Evolutionary conservation across 2,329 filamentous ascomycete genomes (phyloP), one percentile per base, ranked within the genome.

Genomic region (Tolypocladium ophioglossoides): DNA sequence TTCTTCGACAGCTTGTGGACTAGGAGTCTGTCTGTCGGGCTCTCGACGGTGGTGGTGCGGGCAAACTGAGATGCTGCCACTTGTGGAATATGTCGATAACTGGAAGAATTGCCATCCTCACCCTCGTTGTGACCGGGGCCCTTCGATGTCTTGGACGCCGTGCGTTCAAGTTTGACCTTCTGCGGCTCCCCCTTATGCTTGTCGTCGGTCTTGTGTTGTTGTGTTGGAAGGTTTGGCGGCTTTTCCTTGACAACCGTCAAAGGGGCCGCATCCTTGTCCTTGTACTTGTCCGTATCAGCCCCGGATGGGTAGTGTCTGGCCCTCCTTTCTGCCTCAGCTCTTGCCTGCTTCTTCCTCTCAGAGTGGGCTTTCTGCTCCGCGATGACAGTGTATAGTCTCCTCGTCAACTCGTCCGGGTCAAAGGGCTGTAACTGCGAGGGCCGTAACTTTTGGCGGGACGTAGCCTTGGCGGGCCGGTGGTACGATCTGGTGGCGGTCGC

Each of bases 41-140:
- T 61, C 22, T 74, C 72, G 18, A 72, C 68, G 1, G 78, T 80
- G 0, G 79, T 75, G 0, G 80, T 83, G 46, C 72, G 68, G 11
- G 74, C 68, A 61, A 83, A 84, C 55, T 82, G 78, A 14, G 72
- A 63, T 1, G 80, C 79, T 0, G 80, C 80, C 38, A 78, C 72
- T 52, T 72, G 71, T 16, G 81, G 81, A 2, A 82, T 66, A 59
- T 83, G 76, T 38, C 70, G 76, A 58, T 80, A 77, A 20, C 38
- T 48, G 16, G 51, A 27, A 20, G 50, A 51, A n/a, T 27, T 32
- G 18, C 27, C 46, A 24, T 44, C 47, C 11, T 54, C 52, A 18
- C 61, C 58, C 49, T 63, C 56, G 49, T 57, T 58, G 37, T 60
- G 37, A 39, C 53, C 54, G 49, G 62, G 61, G 48, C 41, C 51